Percentiles rank a stretch among this genome's conserved stretches.
Conservation (phyloP, 495 filamentous ascomycete genomes). For the Cetradonia linearis region DNA sequence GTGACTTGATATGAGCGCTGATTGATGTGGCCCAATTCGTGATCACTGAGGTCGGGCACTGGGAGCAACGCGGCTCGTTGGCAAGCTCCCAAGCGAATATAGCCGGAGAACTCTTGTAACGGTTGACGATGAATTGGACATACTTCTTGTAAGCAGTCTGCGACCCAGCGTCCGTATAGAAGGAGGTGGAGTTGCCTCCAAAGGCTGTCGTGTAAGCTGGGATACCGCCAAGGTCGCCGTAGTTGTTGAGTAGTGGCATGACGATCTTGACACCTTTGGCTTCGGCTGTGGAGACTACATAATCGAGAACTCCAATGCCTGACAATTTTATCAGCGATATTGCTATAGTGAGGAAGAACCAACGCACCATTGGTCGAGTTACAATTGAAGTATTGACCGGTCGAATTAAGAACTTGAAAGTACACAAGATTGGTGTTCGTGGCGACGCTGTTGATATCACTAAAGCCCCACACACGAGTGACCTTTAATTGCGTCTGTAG, state of each 20-base stretch:
- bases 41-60: slow-evolving; percentile 47
- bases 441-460: slow-evolving; percentile 21
- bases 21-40: slow-evolving; percentile 52
- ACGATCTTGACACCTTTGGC: slow-evolving; percentile 50
- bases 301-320: slow-evolving; percentile 58
- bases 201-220: slow-evolving; percentile 52
- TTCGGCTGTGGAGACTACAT: slow-evolving; percentile 51
- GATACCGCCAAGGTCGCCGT: slow-evolving; percentile 59
- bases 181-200: slow-evolving; percentile 44
- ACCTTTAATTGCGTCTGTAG: slow-evolving; percentile 49
- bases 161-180: slow-evolving; percentile 46
- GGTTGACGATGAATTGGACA: slow-evolving; percentile 49
- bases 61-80: slow-evolving; percentile 61
- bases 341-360: background rate
- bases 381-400: slow-evolving; percentile 29
- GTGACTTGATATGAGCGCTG: slow-evolving; percentile 50
- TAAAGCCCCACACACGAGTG: slow-evolving; percentile 61
- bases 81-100: slow-evolving; percentile 64
- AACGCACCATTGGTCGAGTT: slow-evolving; percentile 20
- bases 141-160: slow-evolving; percentile 54
- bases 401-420: slow-evolving; percentile 30
- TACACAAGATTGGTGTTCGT: slow-evolving; percentile 25
- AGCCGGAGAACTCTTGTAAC: slow-evolving; percentile 46
- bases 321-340: background rate
- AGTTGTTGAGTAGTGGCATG: slow-evolving; percentile 38